A percentile compares a stretch with the other conserved stretches of the same genome.
These are phyloP conservation scores for Boeremia lycopersici DNA, from an alignment of 2,329 filamentous ascomycete species.

Conservation along the genomic window DNA sequence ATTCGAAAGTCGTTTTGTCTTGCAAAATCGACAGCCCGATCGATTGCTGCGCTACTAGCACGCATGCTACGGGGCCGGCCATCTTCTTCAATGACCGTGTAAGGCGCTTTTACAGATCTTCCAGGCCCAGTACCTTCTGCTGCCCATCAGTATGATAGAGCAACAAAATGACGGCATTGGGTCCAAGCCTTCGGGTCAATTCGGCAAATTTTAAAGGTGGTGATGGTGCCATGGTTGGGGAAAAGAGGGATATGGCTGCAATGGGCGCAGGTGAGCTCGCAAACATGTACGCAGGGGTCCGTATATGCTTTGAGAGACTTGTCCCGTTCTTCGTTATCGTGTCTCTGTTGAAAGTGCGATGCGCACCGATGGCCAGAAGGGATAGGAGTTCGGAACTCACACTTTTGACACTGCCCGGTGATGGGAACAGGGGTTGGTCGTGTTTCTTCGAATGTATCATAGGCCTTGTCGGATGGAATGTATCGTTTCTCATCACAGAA, in stretches of 20 bases:
- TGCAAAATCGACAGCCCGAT: not conserved
- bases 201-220: not conserved
- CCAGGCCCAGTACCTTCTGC: not conserved
- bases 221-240: not conserved
- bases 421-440: not conserved
- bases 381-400: not conserved
- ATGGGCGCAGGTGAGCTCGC: not conserved
- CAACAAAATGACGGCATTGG: not conserved
- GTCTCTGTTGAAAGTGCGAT: not conserved
- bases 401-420: not conserved
- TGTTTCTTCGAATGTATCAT: not conserved
- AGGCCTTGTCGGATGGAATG: not conserved
- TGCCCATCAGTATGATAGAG: not conserved
- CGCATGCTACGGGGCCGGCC: not conserved
- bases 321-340: not conserved
- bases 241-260: not conserved
- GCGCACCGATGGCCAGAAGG: not conserved
- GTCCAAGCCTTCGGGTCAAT: not conserved
- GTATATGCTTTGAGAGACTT: not conserved
- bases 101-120: not conserved
- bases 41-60: not conserved
- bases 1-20: not conserved
- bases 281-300: not conserved
- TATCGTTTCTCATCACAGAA: not conserved
- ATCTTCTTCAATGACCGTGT: not conserved